phyloP scores from a whole-genome alignment of 2,329 filamentous ascomycete species.

The Aspergillus transmontanensis region DNA sequence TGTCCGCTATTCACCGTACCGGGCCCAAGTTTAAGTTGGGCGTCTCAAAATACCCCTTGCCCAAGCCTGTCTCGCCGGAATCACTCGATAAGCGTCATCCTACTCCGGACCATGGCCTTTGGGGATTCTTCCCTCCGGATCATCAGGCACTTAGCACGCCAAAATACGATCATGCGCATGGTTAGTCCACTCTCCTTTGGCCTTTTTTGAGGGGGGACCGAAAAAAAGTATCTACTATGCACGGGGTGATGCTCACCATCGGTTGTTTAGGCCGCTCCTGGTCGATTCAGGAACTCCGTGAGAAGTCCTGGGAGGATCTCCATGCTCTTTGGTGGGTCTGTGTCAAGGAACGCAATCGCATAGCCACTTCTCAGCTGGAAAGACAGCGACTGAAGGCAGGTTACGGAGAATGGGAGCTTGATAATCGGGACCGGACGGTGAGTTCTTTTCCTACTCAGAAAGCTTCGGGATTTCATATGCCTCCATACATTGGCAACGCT shows the following conservation, averaged over 20 bases:
- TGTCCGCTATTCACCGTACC: conserved; percentile 77
- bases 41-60: conserved; percentile 71
- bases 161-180: conserved; percentile 70
- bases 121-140: conserved; percentile 81
- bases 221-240: neutral
- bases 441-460: conserved; percentile 32
- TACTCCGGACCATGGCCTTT: conserved; percentile 81
- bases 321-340: conserved; percentile 95
- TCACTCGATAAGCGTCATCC: conserved; percentile 51
- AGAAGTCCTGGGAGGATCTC: conserved; percentile 91
- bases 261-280: conserved; percentile 67
- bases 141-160: conserved; percentile 72
- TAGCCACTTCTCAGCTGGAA: conserved; percentile 76
- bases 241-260: conserved; percentile 15
- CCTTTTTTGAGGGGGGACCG: neutral
- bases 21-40: conserved; percentile 75
- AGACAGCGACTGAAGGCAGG: conserved; percentile 67
- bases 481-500: neutral
- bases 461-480: neutral
- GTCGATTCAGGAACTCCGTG: conserved; percentile 80
- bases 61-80: conserved; percentile 67
- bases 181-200: conserved; percentile 40
- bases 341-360: conserved; percentile 83
- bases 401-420: conserved; percentile 72
- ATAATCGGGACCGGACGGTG: conserved; percentile 67